phyloP scores from a whole-genome alignment of 139 green algal genomes.

The Chlorella sp. region DNA sequence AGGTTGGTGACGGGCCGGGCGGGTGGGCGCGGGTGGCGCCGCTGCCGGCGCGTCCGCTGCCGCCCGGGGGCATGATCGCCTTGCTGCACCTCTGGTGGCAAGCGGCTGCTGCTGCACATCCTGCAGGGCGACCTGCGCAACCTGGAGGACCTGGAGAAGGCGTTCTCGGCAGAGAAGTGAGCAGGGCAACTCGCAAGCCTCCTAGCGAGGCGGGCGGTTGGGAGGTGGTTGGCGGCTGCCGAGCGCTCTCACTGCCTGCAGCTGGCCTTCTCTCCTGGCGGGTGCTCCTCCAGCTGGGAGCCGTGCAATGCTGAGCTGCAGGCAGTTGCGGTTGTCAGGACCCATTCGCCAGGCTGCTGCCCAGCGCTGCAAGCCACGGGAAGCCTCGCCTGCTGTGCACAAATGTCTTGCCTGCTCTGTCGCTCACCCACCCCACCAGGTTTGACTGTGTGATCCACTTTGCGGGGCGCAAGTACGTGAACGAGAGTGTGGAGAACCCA shows the following conservation, averaged over 20 bases:
- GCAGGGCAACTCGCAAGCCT: not conserved
- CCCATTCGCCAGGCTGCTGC: too few relatives aligned
- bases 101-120: not conserved
- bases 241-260: too few relatives aligned
- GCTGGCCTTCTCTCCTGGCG: too few relatives aligned
- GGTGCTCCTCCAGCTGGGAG: too few relatives aligned
- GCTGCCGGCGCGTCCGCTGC: not conserved
- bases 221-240: too few relatives aligned
- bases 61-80: not conserved
- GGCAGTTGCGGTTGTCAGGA: too few relatives aligned
- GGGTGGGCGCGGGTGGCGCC: not conserved
- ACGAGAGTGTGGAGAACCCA: conserved; percentile 51
- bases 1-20: conserved; percentile 51
- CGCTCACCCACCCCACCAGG: not conserved
- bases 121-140: conserved; percentile 56
- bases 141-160: conserved; percentile 53
- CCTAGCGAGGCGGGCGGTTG: too few relatives aligned
- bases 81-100: not conserved
- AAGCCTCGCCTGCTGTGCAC: too few relatives aligned
- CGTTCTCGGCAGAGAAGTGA: conserved; percentile 56
- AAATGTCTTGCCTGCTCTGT: not conserved
- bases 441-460: conserved; percentile 57
- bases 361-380: too few relatives aligned
- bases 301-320: too few relatives aligned
- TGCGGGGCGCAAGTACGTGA: conserved; percentile 60